phyloP scores from a whole-genome alignment of 768 basidiomycete species.

The Crucibulum laeve region DNA sequence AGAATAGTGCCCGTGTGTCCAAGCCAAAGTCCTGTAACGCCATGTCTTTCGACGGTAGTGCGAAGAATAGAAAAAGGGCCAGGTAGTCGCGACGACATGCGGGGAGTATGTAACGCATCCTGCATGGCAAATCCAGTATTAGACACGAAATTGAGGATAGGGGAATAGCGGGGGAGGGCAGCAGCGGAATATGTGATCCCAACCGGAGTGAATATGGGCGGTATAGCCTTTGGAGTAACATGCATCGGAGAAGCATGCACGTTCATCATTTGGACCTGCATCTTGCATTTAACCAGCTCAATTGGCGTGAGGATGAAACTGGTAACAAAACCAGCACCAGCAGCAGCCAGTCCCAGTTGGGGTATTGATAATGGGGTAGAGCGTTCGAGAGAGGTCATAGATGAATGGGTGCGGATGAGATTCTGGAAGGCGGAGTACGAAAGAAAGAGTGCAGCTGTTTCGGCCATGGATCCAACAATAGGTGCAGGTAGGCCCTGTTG shows the following conservation, averaged over 20 bases:
- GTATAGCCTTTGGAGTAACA: slow-evolving; percentile 5
- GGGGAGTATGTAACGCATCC: not conserved
- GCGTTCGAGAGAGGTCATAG: slow-evolving; percentile 12
- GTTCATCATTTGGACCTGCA: slow-evolving; percentile 92
- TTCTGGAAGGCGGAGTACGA: slow-evolving; percentile 77
- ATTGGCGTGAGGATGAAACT: slow-evolving; percentile 92
- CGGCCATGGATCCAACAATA: slow-evolving; percentile 86
- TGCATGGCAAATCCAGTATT: not conserved
- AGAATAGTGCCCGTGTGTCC: slow-evolving; percentile 93
- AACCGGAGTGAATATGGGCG: slow-evolving; percentile 8
- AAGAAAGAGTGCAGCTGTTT: slow-evolving; percentile 87
- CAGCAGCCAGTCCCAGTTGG: slow-evolving; percentile 77
- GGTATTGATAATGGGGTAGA: slow-evolving; percentile 47
- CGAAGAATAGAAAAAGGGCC: slow-evolving; percentile 71
- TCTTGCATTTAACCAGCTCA: slow-evolving; percentile 94
- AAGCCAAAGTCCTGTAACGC: slow-evolving; percentile 89
- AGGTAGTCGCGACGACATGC: slow-evolving; percentile 34
- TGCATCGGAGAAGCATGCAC: slow-evolving; percentile 13
- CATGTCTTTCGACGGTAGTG: slow-evolving; percentile 59
- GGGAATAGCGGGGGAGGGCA: not conserved
- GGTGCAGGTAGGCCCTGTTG: slow-evolving; percentile 86
- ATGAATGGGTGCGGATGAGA: slow-evolving; percentile 39
- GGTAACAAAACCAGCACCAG: slow-evolving; percentile 80
- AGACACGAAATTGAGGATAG: not conserved
- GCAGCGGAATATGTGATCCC: slow-evolving; percentile 6